A percentile compares a stretch with the other conserved stretches of the same genome.
phyloP scores from a whole-genome alignment of 2,329 filamentous ascomycete species.

The Botrytis pseudocinerea region DNA sequence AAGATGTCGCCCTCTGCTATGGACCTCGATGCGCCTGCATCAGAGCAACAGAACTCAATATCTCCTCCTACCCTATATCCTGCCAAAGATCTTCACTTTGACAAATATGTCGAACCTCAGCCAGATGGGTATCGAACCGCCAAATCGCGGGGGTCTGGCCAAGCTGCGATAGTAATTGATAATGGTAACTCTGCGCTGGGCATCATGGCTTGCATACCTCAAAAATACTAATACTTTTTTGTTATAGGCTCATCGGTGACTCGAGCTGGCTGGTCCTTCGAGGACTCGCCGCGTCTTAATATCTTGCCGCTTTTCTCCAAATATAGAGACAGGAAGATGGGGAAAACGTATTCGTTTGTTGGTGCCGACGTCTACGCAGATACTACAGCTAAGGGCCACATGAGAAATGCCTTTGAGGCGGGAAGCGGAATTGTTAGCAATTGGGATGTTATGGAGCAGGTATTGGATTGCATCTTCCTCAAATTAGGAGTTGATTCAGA shows the following conservation, averaged over 20 bases:
- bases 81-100: constrained; percentile 63
- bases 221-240: constrained; percentile 26
- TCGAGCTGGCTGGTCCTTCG: constrained; percentile 95
- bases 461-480: constrained; percentile 91
- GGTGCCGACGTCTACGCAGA: constrained; percentile 93
- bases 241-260: constrained; percentile 76
- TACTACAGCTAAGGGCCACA: constrained; percentile 86
- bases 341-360: constrained; percentile 88
- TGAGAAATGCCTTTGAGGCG: constrained; percentile 86
- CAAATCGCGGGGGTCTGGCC: constrained; percentile 52
- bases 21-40: constrained; percentile 39
- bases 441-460: constrained; percentile 96
- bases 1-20: constrained; percentile 42
- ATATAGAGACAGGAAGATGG: constrained; percentile 91
- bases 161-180: constrained; percentile 90
- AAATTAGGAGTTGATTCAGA: constrained; percentile 85
- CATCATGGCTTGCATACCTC: neutral
- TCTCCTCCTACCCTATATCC: constrained; percentile 57
- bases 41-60: constrained; percentile 49
- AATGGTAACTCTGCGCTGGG: constrained; percentile 64
- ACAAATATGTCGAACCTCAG: constrained; percentile 54
- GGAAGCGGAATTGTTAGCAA: constrained; percentile 92
- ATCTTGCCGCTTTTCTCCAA: constrained; percentile 91
- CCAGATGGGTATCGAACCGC: constrained; percentile 67
- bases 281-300: constrained; percentile 73